Conservation (phyloP, 345 rosid species). For the Excoecaria agallocha region DNA sequence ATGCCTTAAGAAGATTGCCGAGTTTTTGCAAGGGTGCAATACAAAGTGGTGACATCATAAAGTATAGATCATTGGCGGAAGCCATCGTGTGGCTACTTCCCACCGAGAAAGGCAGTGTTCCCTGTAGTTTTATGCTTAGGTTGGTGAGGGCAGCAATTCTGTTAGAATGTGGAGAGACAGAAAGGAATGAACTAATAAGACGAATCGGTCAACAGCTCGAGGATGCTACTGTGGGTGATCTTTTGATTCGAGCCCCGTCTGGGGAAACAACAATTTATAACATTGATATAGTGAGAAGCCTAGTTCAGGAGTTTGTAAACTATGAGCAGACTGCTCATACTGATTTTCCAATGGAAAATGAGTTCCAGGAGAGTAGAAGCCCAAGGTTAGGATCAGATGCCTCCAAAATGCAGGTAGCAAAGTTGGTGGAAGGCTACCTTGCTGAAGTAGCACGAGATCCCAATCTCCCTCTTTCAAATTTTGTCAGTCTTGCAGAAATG, state of each 20-base stretch:
- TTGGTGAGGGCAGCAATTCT: constrained; percentile 26
- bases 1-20: constrained; percentile 35
- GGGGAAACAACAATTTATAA: constrained; percentile 22
- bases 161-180: constrained; percentile 27
- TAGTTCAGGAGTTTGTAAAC: constrained; percentile 26
- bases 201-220: constrained; percentile 25
- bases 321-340: constrained; percentile 1
- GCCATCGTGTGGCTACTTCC: constrained; percentile 30
- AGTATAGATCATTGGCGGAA: constrained; percentile 27
- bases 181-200: constrained; percentile 29
- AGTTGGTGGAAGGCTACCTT: constrained; percentile 34
- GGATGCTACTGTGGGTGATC: constrained; percentile 30
- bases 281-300: constrained; percentile 27
- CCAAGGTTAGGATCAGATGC: constrained; percentile 28
- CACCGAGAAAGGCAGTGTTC: constrained; percentile 26
- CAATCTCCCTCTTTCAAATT: constrained; percentile 25
- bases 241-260: constrained; percentile 29
- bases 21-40: constrained; percentile 25
- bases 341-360: constrained; percentile 12
- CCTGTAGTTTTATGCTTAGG: constrained; percentile 35
- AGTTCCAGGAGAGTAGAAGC: constrained; percentile 19
- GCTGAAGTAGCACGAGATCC: constrained; percentile 31
- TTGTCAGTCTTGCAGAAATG: constrained; percentile 28
- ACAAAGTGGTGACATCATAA: constrained; percentile 24
- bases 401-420: constrained; percentile 27